These are phyloP conservation scores for Fusarium decemcellulare DNA, from an alignment of 2,329 filamentous ascomycete genomes.

Conservation along the genomic window DNA sequence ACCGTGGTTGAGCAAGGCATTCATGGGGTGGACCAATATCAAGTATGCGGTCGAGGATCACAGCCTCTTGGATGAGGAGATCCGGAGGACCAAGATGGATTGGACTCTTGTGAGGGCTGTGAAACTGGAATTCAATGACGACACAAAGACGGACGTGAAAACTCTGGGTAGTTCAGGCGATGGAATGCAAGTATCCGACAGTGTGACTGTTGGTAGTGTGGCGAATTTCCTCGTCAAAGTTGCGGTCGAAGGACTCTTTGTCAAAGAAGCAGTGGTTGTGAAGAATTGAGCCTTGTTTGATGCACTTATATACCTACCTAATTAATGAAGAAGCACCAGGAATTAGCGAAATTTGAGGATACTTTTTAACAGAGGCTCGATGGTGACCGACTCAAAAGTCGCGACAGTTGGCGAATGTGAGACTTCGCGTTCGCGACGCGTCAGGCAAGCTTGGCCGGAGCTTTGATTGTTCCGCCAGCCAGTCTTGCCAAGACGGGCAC, in stretches of 20 bases:
- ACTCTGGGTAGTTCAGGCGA: constrained; percentile 49
- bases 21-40: constrained; percentile 57
- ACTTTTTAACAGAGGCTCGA: too few species aligned
- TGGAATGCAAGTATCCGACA: constrained; percentile 51
- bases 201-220: constrained; percentile 46
- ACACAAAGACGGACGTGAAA: constrained; percentile 33
- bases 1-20: constrained; percentile 52
- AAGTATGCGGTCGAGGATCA: constrained; percentile 58
- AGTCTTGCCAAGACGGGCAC: too few species aligned
- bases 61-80: constrained; percentile 53
- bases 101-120: constrained; percentile 55
- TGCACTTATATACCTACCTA: too few species aligned
- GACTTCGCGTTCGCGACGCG: too few species aligned
- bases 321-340: too few species aligned
- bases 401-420: too few species aligned
- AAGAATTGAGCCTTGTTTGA: constrained; percentile 8
- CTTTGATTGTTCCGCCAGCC: too few species aligned
- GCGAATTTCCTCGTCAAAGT: constrained; percentile 53
- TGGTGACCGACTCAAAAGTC: too few species aligned
- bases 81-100: constrained; percentile 51
- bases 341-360: too few species aligned
- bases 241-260: constrained; percentile 44
- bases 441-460: too few species aligned
- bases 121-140: constrained; percentile 49
- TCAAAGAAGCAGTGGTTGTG: constrained; percentile 38